phyloP scores from a whole-genome alignment of 2,329 filamentous ascomycete species.

The Drechslerella coelobrocha region DNA sequence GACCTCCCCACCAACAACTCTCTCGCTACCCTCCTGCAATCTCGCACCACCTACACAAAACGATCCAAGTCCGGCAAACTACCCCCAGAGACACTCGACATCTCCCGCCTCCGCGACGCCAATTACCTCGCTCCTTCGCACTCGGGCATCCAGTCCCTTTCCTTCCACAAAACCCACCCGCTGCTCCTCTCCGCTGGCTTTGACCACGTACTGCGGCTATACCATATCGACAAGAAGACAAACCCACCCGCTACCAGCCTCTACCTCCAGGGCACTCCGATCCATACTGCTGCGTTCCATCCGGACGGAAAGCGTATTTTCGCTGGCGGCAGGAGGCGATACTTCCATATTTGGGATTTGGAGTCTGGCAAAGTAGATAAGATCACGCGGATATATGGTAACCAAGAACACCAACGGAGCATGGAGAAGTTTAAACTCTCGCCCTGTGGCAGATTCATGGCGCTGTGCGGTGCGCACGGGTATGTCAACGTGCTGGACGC shows the following conservation, averaged over 20 bases:
- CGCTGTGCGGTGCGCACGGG: slow-evolving; percentile 78
- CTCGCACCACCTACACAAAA: slow-evolving; percentile 70
- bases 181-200: slow-evolving; percentile 88
- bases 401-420: slow-evolving; percentile 73
- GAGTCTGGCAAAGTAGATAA: slow-evolving; percentile 82
- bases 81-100: slow-evolving; percentile 85
- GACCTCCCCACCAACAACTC: slow-evolving; percentile 56
- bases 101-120: slow-evolving; percentile 84
- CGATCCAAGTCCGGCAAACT: slow-evolving; percentile 72
- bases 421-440: slow-evolving; percentile 92
- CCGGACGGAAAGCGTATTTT: slow-evolving; percentile 79
- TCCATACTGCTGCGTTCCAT: slow-evolving; percentile 81
- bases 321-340: slow-evolving; percentile 83
- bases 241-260: slow-evolving; percentile 87
- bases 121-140: slow-evolving; percentile 70
- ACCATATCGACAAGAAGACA: slow-evolving; percentile 78
- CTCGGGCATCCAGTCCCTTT: slow-evolving; percentile 72
- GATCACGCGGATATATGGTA: slow-evolving; percentile 74
- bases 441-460: slow-evolving; percentile 85
- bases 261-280: slow-evolving; percentile 81
- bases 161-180: slow-evolving; percentile 87
- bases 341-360: slow-evolving; percentile 95
- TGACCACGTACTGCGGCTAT: slow-evolving; percentile 82
- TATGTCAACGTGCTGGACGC: slow-evolving; percentile 84
- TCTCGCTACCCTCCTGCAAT: slow-evolving; percentile 75